Conservation (phyloP, 2,329 filamentous ascomycete genomes). For the Scedosporium aurantiacum region DNA sequence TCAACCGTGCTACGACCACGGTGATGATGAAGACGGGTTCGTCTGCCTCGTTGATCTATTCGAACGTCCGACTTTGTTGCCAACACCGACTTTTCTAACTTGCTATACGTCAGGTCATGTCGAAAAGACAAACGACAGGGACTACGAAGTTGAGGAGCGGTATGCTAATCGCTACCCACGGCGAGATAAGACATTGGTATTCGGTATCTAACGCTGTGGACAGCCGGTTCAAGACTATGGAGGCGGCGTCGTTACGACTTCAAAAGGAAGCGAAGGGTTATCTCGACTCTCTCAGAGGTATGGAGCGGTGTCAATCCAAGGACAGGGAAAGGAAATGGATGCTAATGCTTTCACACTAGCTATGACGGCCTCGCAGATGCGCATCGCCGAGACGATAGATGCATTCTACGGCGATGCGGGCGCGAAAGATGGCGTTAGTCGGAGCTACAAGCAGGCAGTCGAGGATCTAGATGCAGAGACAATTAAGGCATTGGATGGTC, state of each 20-base stretch:
- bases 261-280: slow-evolving; percentile 99
- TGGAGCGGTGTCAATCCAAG: not conserved
- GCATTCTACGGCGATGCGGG: slow-evolving; percentile 97
- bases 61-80: not conserved
- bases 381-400: slow-evolving; percentile 97
- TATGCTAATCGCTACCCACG: slow-evolving; percentile 22
- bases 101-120: slow-evolving; percentile 58
- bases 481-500: slow-evolving; percentile 94
- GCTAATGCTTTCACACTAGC: slow-evolving; percentile 38
- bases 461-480: slow-evolving; percentile 97
- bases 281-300: slow-evolving; percentile 84
- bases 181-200: slow-evolving; percentile 2
- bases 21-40: slow-evolving; percentile 98
- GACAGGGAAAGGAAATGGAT: not conserved
- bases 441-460: slow-evolving; percentile 96
- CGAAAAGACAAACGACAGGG: slow-evolving; percentile 95
- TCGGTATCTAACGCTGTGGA: slow-evolving; percentile 13
- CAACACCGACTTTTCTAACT: not conserved
- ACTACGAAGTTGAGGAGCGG: slow-evolving; percentile 96
- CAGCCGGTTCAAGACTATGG: slow-evolving; percentile 95
- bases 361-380: slow-evolving; percentile 99
- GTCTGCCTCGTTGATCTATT: slow-evolving; percentile 12
- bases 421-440: slow-evolving; percentile 85
- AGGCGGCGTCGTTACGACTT: slow-evolving; percentile 78
- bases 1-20: slow-evolving; percentile 97